Conservation (phyloP, 106 monocot species). For the Acorus gramineus region DNA sequence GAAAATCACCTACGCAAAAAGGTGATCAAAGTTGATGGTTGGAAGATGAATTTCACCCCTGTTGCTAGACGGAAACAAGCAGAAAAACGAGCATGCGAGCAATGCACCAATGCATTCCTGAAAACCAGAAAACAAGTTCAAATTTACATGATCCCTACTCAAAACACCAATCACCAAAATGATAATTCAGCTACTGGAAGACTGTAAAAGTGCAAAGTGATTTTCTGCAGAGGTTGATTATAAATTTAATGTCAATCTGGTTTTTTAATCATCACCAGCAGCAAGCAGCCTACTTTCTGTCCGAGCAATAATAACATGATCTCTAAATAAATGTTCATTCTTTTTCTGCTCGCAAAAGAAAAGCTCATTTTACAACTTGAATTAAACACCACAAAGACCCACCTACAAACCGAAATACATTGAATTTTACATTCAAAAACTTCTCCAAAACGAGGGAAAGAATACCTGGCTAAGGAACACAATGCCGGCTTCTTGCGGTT, state of each 20-base stretch:
- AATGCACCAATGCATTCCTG: slow-evolving; percentile 72
- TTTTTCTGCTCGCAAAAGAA: no score
- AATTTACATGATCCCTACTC: neutral
- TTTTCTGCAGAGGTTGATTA: no score
- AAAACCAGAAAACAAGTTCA: slow-evolving; percentile 7
- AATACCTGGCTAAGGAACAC: slow-evolving; percentile 70
- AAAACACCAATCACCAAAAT: no score
- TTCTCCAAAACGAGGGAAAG: neutral
- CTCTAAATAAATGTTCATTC: no score
- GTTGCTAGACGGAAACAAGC: slow-evolving; percentile 52
- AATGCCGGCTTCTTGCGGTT: slow-evolving; percentile 59
- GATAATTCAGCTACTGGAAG: no score
- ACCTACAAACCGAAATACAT: neutral
- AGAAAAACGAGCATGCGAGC: slow-evolving; percentile 74
- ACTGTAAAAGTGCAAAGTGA: no score
- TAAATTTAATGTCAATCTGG: no score
- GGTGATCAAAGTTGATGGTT: slow-evolving; percentile 68
- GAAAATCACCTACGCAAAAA: slow-evolving; percentile 59
- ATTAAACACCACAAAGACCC: no score
- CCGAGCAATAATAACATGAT: no score
- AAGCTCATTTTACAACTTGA: no score
- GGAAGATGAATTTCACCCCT: slow-evolving; percentile 46
- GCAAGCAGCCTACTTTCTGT: no score
- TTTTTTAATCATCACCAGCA: no score
- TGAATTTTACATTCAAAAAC: neutral